Evolutionary conservation across 139 green algal species (phyloP).

Genomic region (Chlamydomonas sp.): DNA sequence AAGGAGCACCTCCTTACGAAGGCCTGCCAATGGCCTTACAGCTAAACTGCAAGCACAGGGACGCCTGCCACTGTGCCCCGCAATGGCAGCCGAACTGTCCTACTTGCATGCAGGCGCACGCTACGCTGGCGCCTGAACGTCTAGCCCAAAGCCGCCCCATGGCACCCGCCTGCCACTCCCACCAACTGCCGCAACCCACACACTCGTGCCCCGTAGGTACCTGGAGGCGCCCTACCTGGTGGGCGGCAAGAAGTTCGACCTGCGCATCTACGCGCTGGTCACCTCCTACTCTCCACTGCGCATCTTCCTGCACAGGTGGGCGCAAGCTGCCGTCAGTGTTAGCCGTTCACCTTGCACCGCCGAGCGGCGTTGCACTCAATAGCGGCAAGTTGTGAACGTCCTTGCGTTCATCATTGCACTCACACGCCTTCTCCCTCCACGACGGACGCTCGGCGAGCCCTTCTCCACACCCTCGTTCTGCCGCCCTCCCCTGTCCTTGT

Average conservation of each 20-base stretch:
- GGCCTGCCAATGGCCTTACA: too few relatives aligned
- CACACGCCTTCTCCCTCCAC: background rate
- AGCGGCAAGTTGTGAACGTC: background rate
- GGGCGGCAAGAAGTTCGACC: constrained; percentile 89
- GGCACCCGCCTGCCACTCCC: background rate
- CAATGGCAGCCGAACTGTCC: too few relatives aligned
- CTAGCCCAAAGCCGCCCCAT: background rate
- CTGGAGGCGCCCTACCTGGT: constrained; percentile 60
- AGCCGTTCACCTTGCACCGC: too few relatives aligned
- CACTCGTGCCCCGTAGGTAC: constrained; percentile 13
- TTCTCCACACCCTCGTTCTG: too few relatives aligned
- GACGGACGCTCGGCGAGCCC: too few relatives aligned
- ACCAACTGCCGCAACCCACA: background rate
- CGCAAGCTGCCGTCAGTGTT: background rate
- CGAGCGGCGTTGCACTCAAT: too few relatives aligned
- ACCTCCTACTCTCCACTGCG: constrained; percentile 75
- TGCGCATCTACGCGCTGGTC: constrained; percentile 87
- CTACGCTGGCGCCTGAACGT: background rate
- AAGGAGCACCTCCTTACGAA: too few relatives aligned
- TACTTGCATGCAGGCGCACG: too few relatives aligned
- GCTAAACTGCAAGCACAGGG: too few relatives aligned
- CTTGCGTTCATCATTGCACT: background rate
- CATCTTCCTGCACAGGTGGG: constrained; percentile 68
- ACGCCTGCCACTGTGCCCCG: too few relatives aligned
- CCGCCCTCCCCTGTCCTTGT: too few relatives aligned